Conservation (phyloP, 2,329 filamentous ascomycete genomes). For the Colletotrichum spaethianum region DNA sequence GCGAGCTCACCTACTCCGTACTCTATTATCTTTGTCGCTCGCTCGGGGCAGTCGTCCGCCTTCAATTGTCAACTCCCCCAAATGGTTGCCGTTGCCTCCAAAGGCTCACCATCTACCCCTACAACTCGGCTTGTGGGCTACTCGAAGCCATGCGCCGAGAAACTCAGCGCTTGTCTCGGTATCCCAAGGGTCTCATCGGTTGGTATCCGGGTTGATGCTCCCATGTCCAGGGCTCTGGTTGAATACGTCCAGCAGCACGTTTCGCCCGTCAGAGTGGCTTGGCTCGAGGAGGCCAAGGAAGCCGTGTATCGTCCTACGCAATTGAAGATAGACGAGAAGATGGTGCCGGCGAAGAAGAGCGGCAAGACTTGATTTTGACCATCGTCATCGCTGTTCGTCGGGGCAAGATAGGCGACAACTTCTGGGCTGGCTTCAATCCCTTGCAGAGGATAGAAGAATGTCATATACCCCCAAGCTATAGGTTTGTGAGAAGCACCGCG, state of each 20-base stretch:
- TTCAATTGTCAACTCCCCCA: slow-evolving; percentile 74
- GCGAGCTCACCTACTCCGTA: slow-evolving; percentile 51
- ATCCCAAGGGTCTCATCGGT: slow-evolving; percentile 77
- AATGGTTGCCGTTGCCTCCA: slow-evolving; percentile 66
- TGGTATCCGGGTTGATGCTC: slow-evolving; percentile 69
- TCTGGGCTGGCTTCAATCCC: not conserved
- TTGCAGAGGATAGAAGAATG: not conserved
- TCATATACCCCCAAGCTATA: not conserved
- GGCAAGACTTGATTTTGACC: slow-evolving; percentile 19
- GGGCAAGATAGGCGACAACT: not conserved
- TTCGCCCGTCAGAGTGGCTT: slow-evolving; percentile 65
- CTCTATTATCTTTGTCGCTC: slow-evolving; percentile 70
- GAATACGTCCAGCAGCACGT: slow-evolving; percentile 70
- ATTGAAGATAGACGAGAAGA: slow-evolving; percentile 37
- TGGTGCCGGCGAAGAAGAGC: slow-evolving; percentile 32
- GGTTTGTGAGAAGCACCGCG: not conserved
- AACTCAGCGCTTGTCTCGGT: slow-evolving; percentile 69
- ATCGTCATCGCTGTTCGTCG: no score
- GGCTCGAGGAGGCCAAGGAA: slow-evolving; percentile 56
- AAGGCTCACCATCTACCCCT: slow-evolving; percentile 52
- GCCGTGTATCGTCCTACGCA: slow-evolving; percentile 49
- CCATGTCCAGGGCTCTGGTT: slow-evolving; percentile 69
- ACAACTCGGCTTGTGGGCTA: slow-evolving; percentile 73
- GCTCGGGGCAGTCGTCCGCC: slow-evolving; percentile 69
- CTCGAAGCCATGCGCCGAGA: slow-evolving; percentile 71